Conservation (phyloP, 1,284 basidiomycete species). For the Ceratobasidium sp. region DNA sequence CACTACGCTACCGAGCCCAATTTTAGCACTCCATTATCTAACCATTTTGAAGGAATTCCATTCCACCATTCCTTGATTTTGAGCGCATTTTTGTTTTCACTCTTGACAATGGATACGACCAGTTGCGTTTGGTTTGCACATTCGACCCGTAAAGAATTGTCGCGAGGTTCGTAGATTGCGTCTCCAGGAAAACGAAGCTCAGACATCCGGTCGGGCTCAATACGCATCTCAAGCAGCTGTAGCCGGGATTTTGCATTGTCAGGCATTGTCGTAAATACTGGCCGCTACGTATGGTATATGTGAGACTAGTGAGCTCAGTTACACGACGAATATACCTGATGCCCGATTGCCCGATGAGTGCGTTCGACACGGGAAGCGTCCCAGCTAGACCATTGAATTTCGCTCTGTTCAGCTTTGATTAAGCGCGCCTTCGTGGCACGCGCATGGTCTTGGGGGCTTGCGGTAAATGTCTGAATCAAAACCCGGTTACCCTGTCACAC, state of each 20-base stretch:
- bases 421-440: conserved; percentile 48
- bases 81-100: conserved; percentile 33
- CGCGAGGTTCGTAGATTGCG: conserved; percentile 19
- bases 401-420: conserved; percentile 40
- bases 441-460: conserved; percentile 44
- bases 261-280: conserved; percentile 41
- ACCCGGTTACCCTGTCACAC: not conserved
- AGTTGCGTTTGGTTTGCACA: conserved; percentile 44
- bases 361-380: conserved; percentile 43
- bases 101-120: conserved; percentile 41
- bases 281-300: not conserved
- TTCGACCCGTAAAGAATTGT: conserved; percentile 27
- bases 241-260: conserved; percentile 41
- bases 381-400: conserved; percentile 47
- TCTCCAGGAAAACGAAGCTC: conserved; percentile 36
- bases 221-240: conserved; percentile 39
- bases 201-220: conserved; percentile 8
- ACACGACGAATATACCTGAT: conserved; percentile 40
- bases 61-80: conserved; percentile 47
- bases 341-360: conserved; percentile 47
- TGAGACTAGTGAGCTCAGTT: not conserved
- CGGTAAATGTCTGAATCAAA: conserved; percentile 5
- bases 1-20: not conserved
- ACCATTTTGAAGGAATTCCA: conserved; percentile 36
- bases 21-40: conserved; percentile 29